phyloP scores from a whole-genome alignment of 306 rosid genomes.

The Senna siamea region DNA sequence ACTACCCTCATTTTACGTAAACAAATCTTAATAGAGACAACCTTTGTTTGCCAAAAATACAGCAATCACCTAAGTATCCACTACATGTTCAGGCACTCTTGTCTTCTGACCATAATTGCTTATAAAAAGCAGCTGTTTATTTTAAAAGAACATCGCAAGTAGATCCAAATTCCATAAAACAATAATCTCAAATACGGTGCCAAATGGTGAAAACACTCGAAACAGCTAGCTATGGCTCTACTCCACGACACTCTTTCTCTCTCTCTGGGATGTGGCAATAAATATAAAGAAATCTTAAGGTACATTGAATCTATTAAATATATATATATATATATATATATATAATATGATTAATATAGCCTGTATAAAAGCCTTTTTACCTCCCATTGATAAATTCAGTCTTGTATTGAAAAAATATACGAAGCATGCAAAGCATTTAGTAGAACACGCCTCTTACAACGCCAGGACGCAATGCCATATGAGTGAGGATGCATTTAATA shows the following conservation, averaged over 20 bases:
- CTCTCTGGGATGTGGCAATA: conserved; percentile 9
- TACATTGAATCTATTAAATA: not conserved
- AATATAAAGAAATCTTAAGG: no score
- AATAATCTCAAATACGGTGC: not conserved
- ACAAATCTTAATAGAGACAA: conserved; percentile 1
- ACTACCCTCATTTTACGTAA: not conserved
- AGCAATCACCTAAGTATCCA: conserved; percentile 1
- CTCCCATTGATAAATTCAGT: no score
- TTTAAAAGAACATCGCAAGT: not conserved
- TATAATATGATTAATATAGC: no score
- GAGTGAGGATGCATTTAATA: conserved; percentile 31
- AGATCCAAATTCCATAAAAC: not conserved
- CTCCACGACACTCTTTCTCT: not conserved
- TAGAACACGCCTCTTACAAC: not conserved
- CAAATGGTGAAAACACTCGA: not conserved
- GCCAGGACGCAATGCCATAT: not conserved
- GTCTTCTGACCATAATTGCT: not conserved
- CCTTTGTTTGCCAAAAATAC: not conserved
- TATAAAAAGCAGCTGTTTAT: not conserved
- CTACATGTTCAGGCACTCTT: not conserved
- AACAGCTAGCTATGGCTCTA: not conserved
- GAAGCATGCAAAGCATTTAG: not conserved
- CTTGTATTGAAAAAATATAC: no score
- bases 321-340: not conserved
- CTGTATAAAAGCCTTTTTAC: no score